These are phyloP conservation scores for Pholiota molesta DNA, from an alignment of 768 basidiomycete species.

Conservation along the genomic window DNA sequence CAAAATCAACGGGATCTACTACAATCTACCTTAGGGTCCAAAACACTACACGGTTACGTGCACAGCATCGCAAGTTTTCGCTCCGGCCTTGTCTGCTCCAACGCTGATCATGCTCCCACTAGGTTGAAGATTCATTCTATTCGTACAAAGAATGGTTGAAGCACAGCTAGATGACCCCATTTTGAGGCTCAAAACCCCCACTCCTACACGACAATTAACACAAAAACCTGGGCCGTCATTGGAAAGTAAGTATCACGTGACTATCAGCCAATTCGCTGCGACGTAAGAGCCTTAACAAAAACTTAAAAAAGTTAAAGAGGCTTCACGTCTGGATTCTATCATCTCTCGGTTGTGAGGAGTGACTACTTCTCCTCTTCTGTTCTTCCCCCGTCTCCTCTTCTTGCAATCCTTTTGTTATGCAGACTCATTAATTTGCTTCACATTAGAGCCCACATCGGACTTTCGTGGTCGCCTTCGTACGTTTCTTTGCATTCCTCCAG, in stretches of 20 bases:
- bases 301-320: not conserved
- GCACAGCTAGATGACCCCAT: not conserved
- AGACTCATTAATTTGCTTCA: constrained; percentile 27
- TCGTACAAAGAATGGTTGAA: not conserved
- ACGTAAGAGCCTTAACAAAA: not conserved
- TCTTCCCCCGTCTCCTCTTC: constrained; percentile 11
- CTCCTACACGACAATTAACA: not conserved
- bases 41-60: too few species aligned
- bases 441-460: constrained; percentile 21
- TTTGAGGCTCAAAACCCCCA: not conserved
- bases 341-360: not conserved
- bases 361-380: constrained; percentile 5
- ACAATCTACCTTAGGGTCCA: too few species aligned
- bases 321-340: not conserved
- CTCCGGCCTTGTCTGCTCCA: not conserved
- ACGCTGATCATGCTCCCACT: not conserved
- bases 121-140: not conserved
- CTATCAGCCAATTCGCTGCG: not conserved
- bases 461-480: constrained; percentile 19
- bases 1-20: not conserved
- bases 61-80: not conserved
- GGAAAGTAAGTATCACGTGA: not conserved
- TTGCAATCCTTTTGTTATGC: constrained; percentile 21
- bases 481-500: constrained; percentile 18
- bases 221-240: not conserved